Conservation (phyloP, 1,139 yeast genomes). For the Taphrina sp. region DNA sequence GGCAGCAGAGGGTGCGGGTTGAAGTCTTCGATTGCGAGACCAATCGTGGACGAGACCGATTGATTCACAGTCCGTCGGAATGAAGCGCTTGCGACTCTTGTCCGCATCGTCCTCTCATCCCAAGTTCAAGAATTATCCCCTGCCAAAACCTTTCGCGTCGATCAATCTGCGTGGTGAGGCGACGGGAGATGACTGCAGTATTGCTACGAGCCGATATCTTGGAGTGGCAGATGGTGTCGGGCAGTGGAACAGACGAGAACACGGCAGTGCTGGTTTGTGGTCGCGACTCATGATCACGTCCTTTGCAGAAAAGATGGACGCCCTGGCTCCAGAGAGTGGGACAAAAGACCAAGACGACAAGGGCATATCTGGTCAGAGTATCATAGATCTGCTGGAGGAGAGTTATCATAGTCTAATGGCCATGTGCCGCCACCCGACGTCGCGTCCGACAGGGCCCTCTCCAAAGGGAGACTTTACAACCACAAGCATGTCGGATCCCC, state of each 20-base stretch:
- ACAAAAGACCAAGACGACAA: not conserved
- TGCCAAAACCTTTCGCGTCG: constrained; percentile 23
- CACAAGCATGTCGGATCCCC: constrained; percentile 31
- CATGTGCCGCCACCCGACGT: constrained; percentile 24
- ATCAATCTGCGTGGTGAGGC: constrained; percentile 25
- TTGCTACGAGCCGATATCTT: constrained; percentile 20
- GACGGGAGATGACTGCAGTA: constrained; percentile 28
- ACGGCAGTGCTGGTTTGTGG: constrained; percentile 37
- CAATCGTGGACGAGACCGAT: too few species aligned
- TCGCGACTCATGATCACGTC: constrained; percentile 32
- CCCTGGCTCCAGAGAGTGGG: not conserved
- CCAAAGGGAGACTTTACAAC: constrained; percentile 27
- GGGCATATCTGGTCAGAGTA: constrained; percentile 2
- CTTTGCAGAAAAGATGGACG: constrained; percentile 20
- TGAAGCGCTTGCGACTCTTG: constrained; percentile 17
- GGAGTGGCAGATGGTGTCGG: constrained; percentile 37
- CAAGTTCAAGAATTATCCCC: constrained; percentile 29
- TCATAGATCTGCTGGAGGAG: constrained; percentile 22
- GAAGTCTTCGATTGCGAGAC: too few species aligned
- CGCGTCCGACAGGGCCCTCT: constrained; percentile 28
- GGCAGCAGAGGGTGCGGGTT: too few species aligned
- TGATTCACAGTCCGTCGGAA: too few species aligned
- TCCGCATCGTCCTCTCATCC: constrained; percentile 30
- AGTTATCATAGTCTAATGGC: constrained; percentile 28
- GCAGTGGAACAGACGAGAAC: constrained; percentile 35